Conservation (phyloP, 257 asterid genomes). For the Jacaranda copaia region DNA sequence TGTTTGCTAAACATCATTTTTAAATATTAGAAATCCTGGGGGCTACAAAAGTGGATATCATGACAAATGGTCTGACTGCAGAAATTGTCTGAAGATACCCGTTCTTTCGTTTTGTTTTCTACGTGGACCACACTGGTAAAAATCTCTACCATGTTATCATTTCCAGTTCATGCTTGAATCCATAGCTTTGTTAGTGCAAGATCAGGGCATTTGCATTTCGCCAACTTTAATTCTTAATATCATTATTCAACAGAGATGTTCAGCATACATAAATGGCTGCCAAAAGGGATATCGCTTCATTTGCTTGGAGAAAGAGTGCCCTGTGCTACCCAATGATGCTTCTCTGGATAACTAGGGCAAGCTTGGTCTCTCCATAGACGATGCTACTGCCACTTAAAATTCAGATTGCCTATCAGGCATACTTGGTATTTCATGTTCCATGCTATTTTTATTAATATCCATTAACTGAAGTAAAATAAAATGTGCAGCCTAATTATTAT, state of each 20-base stretch:
- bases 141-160: not conserved
- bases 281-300: constrained; percentile 40
- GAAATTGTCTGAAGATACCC: not conserved
- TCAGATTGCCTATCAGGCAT: constrained; percentile 81
- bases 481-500: too few species aligned
- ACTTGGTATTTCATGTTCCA: constrained; percentile 45
- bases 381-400: constrained; percentile 76
- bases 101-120: not conserved
- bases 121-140: not conserved
- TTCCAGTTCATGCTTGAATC: constrained; percentile 23
- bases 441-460: constrained; percentile 2
- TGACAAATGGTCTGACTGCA: not conserved
- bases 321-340: constrained; percentile 38
- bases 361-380: constrained; percentile 50
- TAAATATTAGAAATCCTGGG: not conserved
- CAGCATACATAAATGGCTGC: constrained; percentile 49
- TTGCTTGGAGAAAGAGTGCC: constrained; percentile 42
- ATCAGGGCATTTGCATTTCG: too few species aligned
- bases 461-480: too few species aligned
- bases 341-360: constrained; percentile 42
- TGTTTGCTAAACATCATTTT: not conserved
- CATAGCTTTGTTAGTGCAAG: not conserved
- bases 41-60: not conserved
- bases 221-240: constrained; percentile 19
- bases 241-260: constrained; percentile 50